Conservation (phyloP, 768 basidiomycete genomes). For the Cyclocybe aegerita region DNA sequence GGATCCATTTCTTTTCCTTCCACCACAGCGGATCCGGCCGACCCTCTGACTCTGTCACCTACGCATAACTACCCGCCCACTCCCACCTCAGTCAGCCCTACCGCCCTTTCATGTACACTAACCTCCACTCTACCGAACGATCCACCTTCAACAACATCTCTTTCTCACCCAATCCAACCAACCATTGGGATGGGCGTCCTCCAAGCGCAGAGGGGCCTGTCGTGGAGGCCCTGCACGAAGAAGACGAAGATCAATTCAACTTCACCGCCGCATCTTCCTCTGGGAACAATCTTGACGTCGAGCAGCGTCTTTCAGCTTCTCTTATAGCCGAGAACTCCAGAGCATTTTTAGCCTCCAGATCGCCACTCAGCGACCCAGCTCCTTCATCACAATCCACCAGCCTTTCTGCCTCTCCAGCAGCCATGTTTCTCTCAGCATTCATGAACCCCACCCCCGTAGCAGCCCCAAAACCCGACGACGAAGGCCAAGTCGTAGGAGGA, state of each 20-base stretch:
- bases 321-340: conserved; percentile 11
- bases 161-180: conserved; percentile 4
- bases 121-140: conserved; percentile 8
- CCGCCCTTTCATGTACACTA: conserved; percentile 24
- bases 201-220: not conserved
- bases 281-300: conserved; percentile 17
- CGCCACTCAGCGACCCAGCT: conserved; percentile 9
- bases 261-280: not conserved
- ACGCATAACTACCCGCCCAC: conserved; percentile 11
- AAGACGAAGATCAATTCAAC: conserved; percentile 9
- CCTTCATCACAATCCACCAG: conserved; percentile 5
- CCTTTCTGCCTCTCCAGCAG: conserved; percentile 61
- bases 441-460: conserved; percentile 33
- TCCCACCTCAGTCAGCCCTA: conserved; percentile 2
- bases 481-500: conserved; percentile 65
- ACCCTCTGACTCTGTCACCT: conserved; percentile 16
- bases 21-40: conserved; percentile 15
- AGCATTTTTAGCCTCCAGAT: conserved; percentile 16
- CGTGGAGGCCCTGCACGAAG: conserved; percentile 9
- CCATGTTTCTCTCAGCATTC: conserved; percentile 71
- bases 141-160: conserved; percentile 3
- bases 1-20: conserved; percentile 1
- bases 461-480: conserved; percentile 53
- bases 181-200: conserved; percentile 8
- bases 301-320: conserved; percentile 22